Percentiles rank a stretch among this genome's conserved stretches.
These are phyloP conservation scores for Penicillium dipodomyicola DNA, from an alignment of 495 filamentous ascomycete species.

Conservation along the genomic window DNA sequence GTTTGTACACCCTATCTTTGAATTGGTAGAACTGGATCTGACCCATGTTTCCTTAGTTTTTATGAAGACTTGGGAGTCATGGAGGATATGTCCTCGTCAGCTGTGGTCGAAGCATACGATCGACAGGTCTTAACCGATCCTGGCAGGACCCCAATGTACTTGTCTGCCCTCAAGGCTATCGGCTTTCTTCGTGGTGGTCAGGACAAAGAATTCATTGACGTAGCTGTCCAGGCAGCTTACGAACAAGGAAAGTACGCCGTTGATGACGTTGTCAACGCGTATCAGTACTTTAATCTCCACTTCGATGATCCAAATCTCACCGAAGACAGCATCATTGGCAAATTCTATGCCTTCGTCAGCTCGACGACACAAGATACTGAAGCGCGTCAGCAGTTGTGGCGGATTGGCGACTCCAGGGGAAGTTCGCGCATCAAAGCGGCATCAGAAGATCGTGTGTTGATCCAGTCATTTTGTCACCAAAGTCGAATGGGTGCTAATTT, in stretches of 20 bases:
- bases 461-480: background rate
- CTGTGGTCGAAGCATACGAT: conserved; percentile 41
- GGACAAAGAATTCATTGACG: conserved; percentile 36
- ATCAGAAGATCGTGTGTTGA: conserved; percentile 51
- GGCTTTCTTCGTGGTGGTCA: conserved; percentile 33
- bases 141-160: conserved; percentile 28
- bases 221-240: conserved; percentile 40
- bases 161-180: conserved; percentile 40
- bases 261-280: conserved; percentile 54
- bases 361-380: conserved; percentile 49
- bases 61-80: conserved; percentile 46
- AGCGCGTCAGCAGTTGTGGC: conserved; percentile 51
- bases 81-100: conserved; percentile 42
- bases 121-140: conserved; percentile 40
- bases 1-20: background rate
- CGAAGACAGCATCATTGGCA: conserved; percentile 58
- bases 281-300: conserved; percentile 51
- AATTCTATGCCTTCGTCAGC: conserved; percentile 53
- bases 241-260: conserved; percentile 47
- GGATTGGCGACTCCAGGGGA: conserved; percentile 51
- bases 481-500: conserved; percentile 10
- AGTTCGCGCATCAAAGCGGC: conserved; percentile 55
- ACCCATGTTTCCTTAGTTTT: conserved; percentile 25
- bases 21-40: conserved; percentile 5
- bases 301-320: conserved; percentile 36